Evolutionary conservation across 2,329 filamentous ascomycete species (phyloP).

Genomic region (Aureobasidium uvarum): DNA sequence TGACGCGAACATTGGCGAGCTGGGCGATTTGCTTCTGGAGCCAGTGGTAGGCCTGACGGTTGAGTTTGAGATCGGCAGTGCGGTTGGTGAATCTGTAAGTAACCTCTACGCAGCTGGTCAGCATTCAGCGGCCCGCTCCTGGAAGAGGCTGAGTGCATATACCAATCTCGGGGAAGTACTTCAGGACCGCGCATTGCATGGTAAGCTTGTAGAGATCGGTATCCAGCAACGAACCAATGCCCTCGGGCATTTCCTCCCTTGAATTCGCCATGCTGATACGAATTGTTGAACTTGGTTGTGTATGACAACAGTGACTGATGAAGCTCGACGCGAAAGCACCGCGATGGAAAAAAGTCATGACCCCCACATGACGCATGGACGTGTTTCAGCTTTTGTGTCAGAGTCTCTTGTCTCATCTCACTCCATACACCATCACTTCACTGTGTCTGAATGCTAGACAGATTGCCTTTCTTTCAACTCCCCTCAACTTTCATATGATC

Average conservation of each 20-base stretch:
- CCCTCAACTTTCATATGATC: background rate
- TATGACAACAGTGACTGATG: background rate
- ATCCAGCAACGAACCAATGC: slow-evolving; percentile 49
- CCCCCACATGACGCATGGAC: slow-evolving; percentile 12
- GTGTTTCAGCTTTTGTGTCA: slow-evolving; percentile 13
- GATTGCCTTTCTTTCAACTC: background rate
- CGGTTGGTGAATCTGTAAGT: slow-evolving; percentile 95
- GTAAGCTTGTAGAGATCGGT: slow-evolving; percentile 90
- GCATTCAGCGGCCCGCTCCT: background rate
- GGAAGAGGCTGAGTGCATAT: slow-evolving; percentile 19
- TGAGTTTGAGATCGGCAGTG: slow-evolving; percentile 90
- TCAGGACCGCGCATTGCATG: slow-evolving; percentile 96
- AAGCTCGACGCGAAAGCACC: slow-evolving; percentile 7
- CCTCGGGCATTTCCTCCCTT: slow-evolving; percentile 37
- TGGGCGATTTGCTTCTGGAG: slow-evolving; percentile 78
- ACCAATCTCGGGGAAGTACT: slow-evolving; percentile 75
- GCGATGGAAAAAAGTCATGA: slow-evolving; percentile 20
- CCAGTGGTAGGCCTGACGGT: slow-evolving; percentile 79
- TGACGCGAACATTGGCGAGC: slow-evolving; percentile 76
- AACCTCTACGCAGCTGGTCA: slow-evolving; percentile 54
- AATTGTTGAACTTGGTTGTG: background rate
- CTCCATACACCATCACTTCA: background rate
- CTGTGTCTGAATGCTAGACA: background rate
- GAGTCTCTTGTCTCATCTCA: background rate
- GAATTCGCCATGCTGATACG: slow-evolving; percentile 19